These are phyloP conservation scores for Fraxinus platypoda DNA, from an alignment of 305 asterid genomes.

Conservation along the genomic window DNA sequence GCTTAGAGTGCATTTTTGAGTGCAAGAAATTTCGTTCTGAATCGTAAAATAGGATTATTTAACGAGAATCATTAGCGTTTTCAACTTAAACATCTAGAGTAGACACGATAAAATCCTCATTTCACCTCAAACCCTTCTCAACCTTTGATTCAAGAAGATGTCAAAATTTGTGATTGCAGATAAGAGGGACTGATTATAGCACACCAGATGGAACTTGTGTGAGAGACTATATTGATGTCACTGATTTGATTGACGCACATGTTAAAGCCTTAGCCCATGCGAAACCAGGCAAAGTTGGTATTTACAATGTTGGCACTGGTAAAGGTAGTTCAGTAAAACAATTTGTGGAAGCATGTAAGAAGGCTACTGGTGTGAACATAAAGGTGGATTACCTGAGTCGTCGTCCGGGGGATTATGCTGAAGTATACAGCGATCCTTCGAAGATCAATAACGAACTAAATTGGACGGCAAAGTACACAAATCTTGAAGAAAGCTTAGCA, in stretches of 20 bases:
- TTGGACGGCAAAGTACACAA: constrained; percentile 67
- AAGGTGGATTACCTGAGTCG: constrained; percentile 68
- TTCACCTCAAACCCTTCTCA: constrained; percentile 32
- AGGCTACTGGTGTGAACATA: constrained; percentile 76
- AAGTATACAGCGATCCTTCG: constrained; percentile 81
- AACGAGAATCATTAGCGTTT: constrained; percentile 57
- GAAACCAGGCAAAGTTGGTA: constrained; percentile 60
- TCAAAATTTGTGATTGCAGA: constrained; percentile 34
- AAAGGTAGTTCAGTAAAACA: constrained; percentile 86
- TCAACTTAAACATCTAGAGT: constrained; percentile 51
- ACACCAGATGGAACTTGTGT: constrained; percentile 84
- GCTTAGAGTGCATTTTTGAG: constrained; percentile 66
- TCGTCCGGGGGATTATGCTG: constrained; percentile 84
- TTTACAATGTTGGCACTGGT: constrained; percentile 87
- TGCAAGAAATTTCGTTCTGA: constrained; percentile 20
- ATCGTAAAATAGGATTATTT: background rate
- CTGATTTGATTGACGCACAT: constrained; percentile 81
- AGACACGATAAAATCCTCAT: constrained; percentile 54
- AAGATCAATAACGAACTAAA: constrained; percentile 61
- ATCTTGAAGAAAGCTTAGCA: constrained; percentile 68
- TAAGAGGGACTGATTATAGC: constrained; percentile 70
- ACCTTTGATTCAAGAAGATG: constrained; percentile 4
- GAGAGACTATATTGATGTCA: constrained; percentile 86
- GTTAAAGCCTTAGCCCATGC: constrained; percentile 83
- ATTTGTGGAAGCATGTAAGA: constrained; percentile 85